phyloP scores from a whole-genome alignment of 2,329 filamentous ascomycete species.

The Magnaporthiopsis rhizophila region DNA sequence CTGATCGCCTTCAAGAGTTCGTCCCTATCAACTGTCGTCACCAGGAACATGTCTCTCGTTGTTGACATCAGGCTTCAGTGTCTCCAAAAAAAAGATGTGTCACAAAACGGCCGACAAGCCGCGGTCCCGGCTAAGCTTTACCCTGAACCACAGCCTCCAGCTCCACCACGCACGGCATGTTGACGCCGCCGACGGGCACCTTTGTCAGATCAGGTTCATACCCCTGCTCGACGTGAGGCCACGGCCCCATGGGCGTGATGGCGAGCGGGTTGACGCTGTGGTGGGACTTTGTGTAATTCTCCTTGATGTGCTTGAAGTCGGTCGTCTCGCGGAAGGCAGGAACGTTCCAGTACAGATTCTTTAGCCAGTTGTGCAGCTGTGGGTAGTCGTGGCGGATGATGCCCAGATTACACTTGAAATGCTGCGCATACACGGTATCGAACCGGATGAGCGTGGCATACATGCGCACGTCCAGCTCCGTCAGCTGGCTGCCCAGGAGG shows the following conservation, averaged over 20 bases:
- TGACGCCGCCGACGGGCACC: constrained; percentile 37
- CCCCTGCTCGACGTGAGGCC: constrained; percentile 45
- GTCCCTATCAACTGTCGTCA: too few relatives aligned
- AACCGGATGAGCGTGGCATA: constrained; percentile 53
- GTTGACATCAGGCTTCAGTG: too few relatives aligned
- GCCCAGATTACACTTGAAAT: constrained; percentile 59
- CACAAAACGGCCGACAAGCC: too few relatives aligned
- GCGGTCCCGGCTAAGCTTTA: not conserved
- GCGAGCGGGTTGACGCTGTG: constrained; percentile 49
- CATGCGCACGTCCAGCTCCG: constrained; percentile 50
- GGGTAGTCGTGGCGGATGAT: constrained; percentile 54
- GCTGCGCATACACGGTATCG: constrained; percentile 54
- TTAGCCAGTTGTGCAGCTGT: constrained; percentile 52
- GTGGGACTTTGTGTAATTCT: constrained; percentile 54
- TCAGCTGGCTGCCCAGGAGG: constrained; percentile 45
- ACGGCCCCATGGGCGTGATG: constrained; percentile 57
- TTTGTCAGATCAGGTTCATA: constrained; percentile 40
- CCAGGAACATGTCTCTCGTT: too few relatives aligned
- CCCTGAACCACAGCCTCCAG: constrained; percentile 15
- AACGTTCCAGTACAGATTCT: constrained; percentile 49
- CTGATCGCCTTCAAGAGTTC: too few relatives aligned
- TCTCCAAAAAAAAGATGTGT: not conserved
- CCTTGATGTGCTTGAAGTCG: constrained; percentile 60
- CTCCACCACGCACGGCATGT: constrained; percentile 30
- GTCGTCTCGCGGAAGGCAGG: constrained; percentile 49